phyloP scores from a whole-genome alignment of 2,329 filamentous ascomycete species.

The Dactylellina parvicollis region DNA sequence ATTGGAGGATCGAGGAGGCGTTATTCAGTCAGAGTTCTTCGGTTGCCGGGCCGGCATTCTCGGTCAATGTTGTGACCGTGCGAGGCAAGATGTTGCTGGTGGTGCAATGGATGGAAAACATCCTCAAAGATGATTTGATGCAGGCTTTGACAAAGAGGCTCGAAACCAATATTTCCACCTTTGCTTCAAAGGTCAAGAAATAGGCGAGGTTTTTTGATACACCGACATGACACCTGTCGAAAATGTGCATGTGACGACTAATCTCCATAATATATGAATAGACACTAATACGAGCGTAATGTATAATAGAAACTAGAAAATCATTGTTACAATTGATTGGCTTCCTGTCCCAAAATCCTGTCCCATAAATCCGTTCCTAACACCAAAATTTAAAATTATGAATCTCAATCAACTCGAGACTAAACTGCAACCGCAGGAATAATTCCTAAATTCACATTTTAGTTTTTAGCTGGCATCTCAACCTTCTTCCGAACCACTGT shows the following conservation, averaged over 20 bases:
- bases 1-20: constrained; percentile 63
- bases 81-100: constrained; percentile 62
- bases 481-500: constrained; percentile 25
- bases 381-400: too few relatives aligned
- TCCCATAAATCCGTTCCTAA: too few relatives aligned
- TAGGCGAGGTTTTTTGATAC: not conserved
- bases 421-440: too few relatives aligned
- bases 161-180: constrained; percentile 22
- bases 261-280: too few relatives aligned
- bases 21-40: constrained; percentile 67
- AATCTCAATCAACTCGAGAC: too few relatives aligned
- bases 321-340: too few relatives aligned
- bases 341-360: too few relatives aligned
- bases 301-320: too few relatives aligned
- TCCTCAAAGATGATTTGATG: constrained; percentile 62
- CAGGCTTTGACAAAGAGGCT: constrained; percentile 62
- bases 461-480: not conserved
- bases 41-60: constrained; percentile 63
- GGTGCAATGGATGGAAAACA: constrained; percentile 65
- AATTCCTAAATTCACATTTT: too few relatives aligned
- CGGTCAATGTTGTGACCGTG: constrained; percentile 65
- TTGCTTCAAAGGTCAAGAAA: not conserved
- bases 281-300: too few relatives aligned
- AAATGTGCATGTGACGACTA: too few relatives aligned
- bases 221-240: too few relatives aligned